Percentiles rank a stretch among this genome's conserved stretches.
These are phyloP conservation scores for Pulveroboletus sp. DNA, from an alignment of 768 basidiomycete species.

Conservation along the genomic window DNA sequence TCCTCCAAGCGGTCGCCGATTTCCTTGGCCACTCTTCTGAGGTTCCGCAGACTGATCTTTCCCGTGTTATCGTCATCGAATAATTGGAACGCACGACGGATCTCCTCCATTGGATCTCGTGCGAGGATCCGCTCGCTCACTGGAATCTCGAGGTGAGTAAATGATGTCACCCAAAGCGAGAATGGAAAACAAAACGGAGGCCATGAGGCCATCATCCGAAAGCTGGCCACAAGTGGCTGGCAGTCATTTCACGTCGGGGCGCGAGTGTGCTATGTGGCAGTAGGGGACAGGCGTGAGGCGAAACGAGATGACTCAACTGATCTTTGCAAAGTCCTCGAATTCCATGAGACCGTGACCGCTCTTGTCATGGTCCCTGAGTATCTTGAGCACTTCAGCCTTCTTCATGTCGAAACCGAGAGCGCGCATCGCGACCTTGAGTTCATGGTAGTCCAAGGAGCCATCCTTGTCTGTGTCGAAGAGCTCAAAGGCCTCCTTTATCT, in stretches of 20 bases:
- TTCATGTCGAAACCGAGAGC: constrained; percentile 97
- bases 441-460: constrained; percentile 93
- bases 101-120: constrained; percentile 95
- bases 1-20: constrained; percentile 94
- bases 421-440: constrained; percentile 97
- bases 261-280: neutral
- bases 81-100: constrained; percentile 90
- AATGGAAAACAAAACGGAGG: neutral
- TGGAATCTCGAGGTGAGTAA: constrained; percentile 33
- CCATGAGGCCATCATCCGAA: neutral
- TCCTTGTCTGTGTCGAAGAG: constrained; percentile 99
- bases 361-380: constrained; percentile 88
- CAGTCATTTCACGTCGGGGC: neutral
- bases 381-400: constrained; percentile 96
- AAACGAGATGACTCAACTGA: constrained; percentile 55
- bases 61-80: constrained; percentile 97
- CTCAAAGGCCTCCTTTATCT: constrained; percentile 98
- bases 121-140: constrained; percentile 93
- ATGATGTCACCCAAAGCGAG: neutral
- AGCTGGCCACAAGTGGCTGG: too few species aligned
- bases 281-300: neutral
- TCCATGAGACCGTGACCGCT: constrained; percentile 80
- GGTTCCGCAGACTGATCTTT: constrained; percentile 86
- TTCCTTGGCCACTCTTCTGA: constrained; percentile 92
- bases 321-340: constrained; percentile 89